Conservation (phyloP, 2,329 filamentous ascomycete species). For the Berkeleyomyces basicola region DNA sequence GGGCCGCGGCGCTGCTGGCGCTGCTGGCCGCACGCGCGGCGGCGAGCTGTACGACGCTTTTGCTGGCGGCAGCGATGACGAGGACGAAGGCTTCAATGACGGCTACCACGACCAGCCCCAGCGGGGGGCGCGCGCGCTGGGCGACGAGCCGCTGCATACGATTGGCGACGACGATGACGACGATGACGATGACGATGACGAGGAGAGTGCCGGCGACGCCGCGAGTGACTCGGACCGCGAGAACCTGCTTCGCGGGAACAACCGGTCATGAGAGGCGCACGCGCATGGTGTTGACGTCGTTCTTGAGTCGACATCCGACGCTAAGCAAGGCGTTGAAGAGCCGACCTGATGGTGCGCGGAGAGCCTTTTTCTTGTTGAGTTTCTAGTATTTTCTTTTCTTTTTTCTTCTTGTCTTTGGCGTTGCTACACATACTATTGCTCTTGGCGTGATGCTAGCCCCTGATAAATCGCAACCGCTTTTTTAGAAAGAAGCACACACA, state of each 20-base stretch:
- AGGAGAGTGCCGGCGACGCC: constrained; percentile 29
- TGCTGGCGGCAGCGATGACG: constrained; percentile 68
- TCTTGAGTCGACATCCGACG: neutral
- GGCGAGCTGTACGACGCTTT: constrained; percentile 96
- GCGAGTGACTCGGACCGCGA: constrained; percentile 23
- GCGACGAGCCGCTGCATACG: constrained; percentile 8
- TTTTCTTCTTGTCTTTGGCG: neutral
- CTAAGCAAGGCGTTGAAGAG: no score
- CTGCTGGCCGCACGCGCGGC: constrained; percentile 40
- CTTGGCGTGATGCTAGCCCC: no score
- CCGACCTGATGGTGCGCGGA: no score
- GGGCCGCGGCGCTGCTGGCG: constrained; percentile 16
- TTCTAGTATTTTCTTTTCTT: neutral
- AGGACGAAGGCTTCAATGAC: constrained; percentile 32
- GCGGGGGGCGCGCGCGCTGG: neutral
- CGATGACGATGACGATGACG: constrained; percentile 19
- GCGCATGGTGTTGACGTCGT: neutral
- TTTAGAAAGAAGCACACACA: neutral
- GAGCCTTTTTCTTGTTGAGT: neutral
- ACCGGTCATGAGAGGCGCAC: neutral
- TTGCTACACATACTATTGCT: no score
- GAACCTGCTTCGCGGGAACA: constrained; percentile 14
- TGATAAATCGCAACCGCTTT: no score
- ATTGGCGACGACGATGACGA: constrained; percentile 15
- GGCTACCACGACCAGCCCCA: constrained; percentile 24